These are phyloP conservation scores for Mycena capillaripes DNA, from an alignment of 768 basidiomycete genomes.

Conservation along the genomic window DNA sequence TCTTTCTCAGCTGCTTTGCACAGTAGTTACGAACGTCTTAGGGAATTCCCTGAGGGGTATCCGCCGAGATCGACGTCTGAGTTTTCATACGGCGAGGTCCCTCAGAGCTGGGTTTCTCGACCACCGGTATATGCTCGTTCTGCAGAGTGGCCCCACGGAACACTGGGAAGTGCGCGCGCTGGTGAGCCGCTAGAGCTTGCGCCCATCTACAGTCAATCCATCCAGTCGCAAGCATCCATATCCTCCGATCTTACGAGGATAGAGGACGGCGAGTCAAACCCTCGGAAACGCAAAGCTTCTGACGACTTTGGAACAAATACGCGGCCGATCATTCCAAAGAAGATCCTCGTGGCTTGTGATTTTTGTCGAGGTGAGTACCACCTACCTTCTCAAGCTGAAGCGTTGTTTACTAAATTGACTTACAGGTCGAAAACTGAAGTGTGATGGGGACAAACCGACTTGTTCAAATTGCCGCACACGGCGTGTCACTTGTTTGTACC, in stretches of 20 bases:
- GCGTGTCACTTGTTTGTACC: constrained; percentile 66
- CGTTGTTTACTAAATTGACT: background rate
- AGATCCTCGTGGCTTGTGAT: constrained; percentile 79
- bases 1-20: constrained; percentile 16
- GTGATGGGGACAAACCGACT: constrained; percentile 74
- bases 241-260: constrained; percentile 11
- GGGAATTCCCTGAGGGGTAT: constrained; percentile 16
- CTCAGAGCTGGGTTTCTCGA: constrained; percentile 15
- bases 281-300: constrained; percentile 22
- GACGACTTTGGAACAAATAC: constrained; percentile 44
- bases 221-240: constrained; percentile 24
- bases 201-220: constrained; percentile 10
- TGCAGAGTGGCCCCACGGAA: background rate
- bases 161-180: background rate
- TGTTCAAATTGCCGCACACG: constrained; percentile 76
- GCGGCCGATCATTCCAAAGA: constrained; percentile 52
- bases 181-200: constrained; percentile 26
- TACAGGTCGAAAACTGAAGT: constrained; percentile 80
- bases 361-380: constrained; percentile 76
- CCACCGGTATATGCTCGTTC: constrained; percentile 15
- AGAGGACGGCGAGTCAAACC: constrained; percentile 22
- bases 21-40: constrained; percentile 24
- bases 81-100: constrained; percentile 5
- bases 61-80: constrained; percentile 4
- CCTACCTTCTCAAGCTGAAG: constrained; percentile 7